A percentile compares a stretch with the other conserved stretches of the same genome.
Conservation (phyloP, 495 filamentous ascomycete species). For the Filosporella fistucella region DNA sequence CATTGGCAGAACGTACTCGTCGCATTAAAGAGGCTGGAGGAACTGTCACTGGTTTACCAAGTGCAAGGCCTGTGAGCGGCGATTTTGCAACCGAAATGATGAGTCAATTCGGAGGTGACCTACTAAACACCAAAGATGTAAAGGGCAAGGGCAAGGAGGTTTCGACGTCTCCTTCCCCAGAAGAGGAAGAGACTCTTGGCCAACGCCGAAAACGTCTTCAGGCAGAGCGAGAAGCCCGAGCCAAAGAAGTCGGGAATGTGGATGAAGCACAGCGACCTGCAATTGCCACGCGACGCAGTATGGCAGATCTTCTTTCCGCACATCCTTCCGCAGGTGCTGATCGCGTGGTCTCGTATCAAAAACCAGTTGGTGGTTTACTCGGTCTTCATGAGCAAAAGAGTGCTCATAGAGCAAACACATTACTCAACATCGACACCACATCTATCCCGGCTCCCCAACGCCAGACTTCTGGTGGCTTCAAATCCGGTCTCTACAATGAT, state of each 20-base stretch:
- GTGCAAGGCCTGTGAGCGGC: conserved; percentile 58
- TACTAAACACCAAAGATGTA: conserved; percentile 26
- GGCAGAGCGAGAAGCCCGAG: conserved; percentile 58
- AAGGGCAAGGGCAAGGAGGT: conserved; percentile 24
- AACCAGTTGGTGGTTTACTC: conserved; percentile 30
- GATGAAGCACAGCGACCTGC: conserved; percentile 28
- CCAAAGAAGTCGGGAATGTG: conserved; percentile 35
- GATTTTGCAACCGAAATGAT: conserved; percentile 79
- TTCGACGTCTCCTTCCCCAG: conserved; percentile 30
- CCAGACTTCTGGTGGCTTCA: conserved; percentile 38
- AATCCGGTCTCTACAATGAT: conserved; percentile 46
- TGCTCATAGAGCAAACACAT: conserved; percentile 22
- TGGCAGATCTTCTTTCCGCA: conserved; percentile 59
- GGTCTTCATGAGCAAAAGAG: conserved; percentile 27
- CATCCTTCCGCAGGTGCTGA: conserved; percentile 37
- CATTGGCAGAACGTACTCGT: conserved; percentile 66
- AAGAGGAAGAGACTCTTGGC: conserved; percentile 81
- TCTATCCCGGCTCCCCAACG: background rate
- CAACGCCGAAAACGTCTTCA: conserved; percentile 80
- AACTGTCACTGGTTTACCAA: conserved; percentile 34
- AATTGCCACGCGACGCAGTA: conserved; percentile 48
- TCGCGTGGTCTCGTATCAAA: conserved; percentile 6
- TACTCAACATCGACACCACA: conserved; percentile 19
- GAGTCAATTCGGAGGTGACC: conserved; percentile 59
- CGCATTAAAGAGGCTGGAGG: conserved; percentile 55